Evolutionary conservation across 2,329 filamentous ascomycete species (phyloP).

Genomic region (Aspergillus nomiae): DNA sequence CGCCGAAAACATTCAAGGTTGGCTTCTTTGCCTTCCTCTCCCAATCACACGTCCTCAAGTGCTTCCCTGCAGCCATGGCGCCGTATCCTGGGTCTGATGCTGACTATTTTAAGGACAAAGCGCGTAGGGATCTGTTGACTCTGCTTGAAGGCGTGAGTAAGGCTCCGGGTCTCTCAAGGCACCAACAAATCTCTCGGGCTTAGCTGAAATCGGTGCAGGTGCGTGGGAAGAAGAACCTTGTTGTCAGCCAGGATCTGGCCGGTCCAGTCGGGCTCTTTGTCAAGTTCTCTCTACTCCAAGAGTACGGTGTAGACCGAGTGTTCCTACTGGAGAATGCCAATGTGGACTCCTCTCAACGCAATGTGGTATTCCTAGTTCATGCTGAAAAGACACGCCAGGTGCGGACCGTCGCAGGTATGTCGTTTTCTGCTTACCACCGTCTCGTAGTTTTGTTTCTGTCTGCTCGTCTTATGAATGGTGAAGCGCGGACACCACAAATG

Average conservation of each 20-base stretch:
- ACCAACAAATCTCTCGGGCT: slow-evolving; percentile 20
- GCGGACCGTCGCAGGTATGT: slow-evolving; percentile 83
- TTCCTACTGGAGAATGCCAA: slow-evolving; percentile 97
- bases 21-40: slow-evolving; percentile 6
- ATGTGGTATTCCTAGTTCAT: slow-evolving; percentile 89
- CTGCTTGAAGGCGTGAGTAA: slow-evolving; percentile 92
- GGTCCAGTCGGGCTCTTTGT: slow-evolving; percentile 88
- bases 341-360: slow-evolving; percentile 89
- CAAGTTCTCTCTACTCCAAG: slow-evolving; percentile 92
- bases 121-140: slow-evolving; percentile 83
- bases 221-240: slow-evolving; percentile 96
- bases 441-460: neutral
- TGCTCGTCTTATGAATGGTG: neutral
- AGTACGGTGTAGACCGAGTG: slow-evolving; percentile 97
- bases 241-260: slow-evolving; percentile 87
- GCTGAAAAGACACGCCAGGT: slow-evolving; percentile 86
- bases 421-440: slow-evolving; percentile 12
- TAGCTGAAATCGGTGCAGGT: slow-evolving; percentile 61
- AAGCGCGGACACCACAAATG: slow-evolving; percentile 20
- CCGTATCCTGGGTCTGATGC: slow-evolving; percentile 48
- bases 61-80: slow-evolving; percentile 40
- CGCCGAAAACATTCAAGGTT: slow-evolving; percentile 13
- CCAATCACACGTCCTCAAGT: slow-evolving; percentile 13
- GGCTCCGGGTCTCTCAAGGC: slow-evolving; percentile 29
- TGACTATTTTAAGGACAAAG: slow-evolving; percentile 54